These are phyloP conservation scores for Candolleomyces eurysporus DNA, from an alignment of 768 basidiomycete species.

Conservation along the genomic window DNA sequence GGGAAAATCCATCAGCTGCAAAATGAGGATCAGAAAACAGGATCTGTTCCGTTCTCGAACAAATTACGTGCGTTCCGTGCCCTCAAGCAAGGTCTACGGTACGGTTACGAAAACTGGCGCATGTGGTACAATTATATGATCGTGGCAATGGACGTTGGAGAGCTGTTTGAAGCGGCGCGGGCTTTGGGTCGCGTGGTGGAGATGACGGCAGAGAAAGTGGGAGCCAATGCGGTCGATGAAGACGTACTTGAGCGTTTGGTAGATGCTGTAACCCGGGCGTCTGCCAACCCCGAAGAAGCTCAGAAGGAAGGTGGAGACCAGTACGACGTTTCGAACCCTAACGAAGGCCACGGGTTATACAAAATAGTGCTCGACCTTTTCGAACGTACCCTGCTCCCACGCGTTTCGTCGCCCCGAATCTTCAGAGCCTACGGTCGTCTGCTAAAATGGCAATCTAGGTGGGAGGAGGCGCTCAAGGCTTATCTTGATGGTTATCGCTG, in stretches of 20 bases:
- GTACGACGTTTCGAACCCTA: conserved; percentile 40
- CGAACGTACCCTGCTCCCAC: conserved; percentile 76
- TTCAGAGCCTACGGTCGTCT: conserved; percentile 85
- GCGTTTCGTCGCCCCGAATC: conserved; percentile 73
- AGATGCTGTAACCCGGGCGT: conserved; percentile 70
- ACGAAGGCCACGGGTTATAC: conserved; percentile 66
- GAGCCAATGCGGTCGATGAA: conserved; percentile 67
- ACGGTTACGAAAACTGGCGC: conserved; percentile 88
- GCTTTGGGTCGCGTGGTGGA: conserved; percentile 84
- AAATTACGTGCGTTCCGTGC: conserved; percentile 91
- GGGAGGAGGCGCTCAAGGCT: conserved; percentile 78
- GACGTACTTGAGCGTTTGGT: conserved; percentile 90
- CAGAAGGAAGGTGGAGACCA: conserved; percentile 22
- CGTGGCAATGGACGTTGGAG: conserved; percentile 89
- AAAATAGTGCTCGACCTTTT: conserved; percentile 72
- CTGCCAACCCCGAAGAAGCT: conserved; percentile 37
- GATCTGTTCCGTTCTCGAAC: conserved; percentile 59
- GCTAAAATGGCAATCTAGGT: conserved; percentile 66
- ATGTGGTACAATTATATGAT: conserved; percentile 99
- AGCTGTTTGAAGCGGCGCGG: conserved; percentile 82
- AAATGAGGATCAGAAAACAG: neutral
- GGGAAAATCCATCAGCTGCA: neutral
- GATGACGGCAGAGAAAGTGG: conserved; percentile 51
- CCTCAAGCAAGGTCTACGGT: conserved; percentile 84
- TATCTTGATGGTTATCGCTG: conserved; percentile 84